Conservation (phyloP, 179 eudicot species). For the Silene vulgaris region DNA sequence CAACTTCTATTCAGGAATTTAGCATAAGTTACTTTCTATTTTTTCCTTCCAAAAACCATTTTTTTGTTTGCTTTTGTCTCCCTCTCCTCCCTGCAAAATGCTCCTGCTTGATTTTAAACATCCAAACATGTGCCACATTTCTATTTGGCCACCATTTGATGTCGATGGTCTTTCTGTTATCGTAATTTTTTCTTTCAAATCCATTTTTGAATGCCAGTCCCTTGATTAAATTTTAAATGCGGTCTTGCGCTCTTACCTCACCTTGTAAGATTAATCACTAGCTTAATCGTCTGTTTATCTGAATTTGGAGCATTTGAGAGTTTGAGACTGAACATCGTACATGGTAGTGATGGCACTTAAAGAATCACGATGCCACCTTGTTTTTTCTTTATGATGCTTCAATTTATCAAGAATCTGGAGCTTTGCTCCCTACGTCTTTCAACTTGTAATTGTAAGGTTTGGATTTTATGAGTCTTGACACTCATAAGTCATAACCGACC, state of each 20-base stretch:
- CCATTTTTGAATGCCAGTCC: background rate
- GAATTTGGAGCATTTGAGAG: background rate
- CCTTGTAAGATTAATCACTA: background rate
- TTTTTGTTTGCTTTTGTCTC: background rate
- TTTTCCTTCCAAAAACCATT: background rate
- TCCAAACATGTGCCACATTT: background rate
- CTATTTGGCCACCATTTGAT: background rate
- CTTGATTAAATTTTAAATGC: background rate
- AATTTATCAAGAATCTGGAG: no score
- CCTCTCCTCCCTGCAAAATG: background rate
- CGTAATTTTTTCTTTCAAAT: background rate
- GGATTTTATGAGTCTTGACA: no score
- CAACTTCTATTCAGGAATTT: no score
- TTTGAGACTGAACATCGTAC: background rate
- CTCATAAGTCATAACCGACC: no score
- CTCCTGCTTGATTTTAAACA: background rate
- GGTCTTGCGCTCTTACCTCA: background rate
- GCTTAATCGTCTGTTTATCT: background rate
- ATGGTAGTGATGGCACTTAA: background rate
- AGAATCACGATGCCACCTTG: background rate
- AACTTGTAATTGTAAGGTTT: no score
- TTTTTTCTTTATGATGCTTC: no score
- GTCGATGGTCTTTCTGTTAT: background rate
- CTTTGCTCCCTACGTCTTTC: no score
- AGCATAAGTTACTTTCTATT: background rate